Conservation (phyloP, 2,329 filamentous ascomycete species). For the Colletotrichum tabaci region DNA sequence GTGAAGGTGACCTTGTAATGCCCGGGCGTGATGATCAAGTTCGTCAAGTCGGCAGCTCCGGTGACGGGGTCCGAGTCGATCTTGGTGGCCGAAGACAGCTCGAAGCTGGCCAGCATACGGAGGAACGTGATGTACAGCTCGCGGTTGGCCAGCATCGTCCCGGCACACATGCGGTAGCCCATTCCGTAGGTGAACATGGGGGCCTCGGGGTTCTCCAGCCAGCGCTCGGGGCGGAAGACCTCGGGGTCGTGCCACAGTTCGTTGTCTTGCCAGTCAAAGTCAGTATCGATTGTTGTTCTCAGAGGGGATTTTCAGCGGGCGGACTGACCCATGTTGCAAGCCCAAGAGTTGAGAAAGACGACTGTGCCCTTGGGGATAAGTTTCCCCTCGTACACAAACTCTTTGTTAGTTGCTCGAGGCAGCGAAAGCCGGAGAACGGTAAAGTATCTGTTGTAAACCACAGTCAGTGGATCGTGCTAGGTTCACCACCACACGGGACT, state of each 20-base stretch:
- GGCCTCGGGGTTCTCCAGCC: slow-evolving; percentile 55
- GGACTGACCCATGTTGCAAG: slow-evolving; percentile 48
- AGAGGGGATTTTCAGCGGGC: slow-evolving; percentile 45
- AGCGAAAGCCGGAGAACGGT: slow-evolving; percentile 77
- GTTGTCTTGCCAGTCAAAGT: slow-evolving; percentile 57
- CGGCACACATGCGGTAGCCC: slow-evolving; percentile 69
- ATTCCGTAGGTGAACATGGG: slow-evolving; percentile 69
- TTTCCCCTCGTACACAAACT: slow-evolving; percentile 46
- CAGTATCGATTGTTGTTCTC: slow-evolving; percentile 53
- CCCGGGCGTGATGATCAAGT: slow-evolving; percentile 30
- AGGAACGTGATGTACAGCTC: slow-evolving; percentile 68
- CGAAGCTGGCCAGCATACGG: slow-evolving; percentile 65
- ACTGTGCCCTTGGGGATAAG: slow-evolving; percentile 67
- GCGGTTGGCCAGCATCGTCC: slow-evolving; percentile 67
- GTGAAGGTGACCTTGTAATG: slow-evolving; percentile 20
- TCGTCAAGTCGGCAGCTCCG: slow-evolving; percentile 31
- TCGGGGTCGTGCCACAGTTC: slow-evolving; percentile 76
- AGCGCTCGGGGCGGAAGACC: slow-evolving; percentile 68
- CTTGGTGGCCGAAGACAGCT: slow-evolving; percentile 54
- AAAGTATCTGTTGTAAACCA: slow-evolving; percentile 65
- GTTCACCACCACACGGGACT: neutral
- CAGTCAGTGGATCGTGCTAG: slow-evolving; percentile 45
- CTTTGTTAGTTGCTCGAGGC: slow-evolving; percentile 62
- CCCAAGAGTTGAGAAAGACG: slow-evolving; percentile 51
- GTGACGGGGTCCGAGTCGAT: slow-evolving; percentile 32